Evolutionary conservation across 352 stramenopile species (phyloP), one percentile per base, ranked within the genome.

Genomic region (Phytopythium cucurbitacearum): DNA sequence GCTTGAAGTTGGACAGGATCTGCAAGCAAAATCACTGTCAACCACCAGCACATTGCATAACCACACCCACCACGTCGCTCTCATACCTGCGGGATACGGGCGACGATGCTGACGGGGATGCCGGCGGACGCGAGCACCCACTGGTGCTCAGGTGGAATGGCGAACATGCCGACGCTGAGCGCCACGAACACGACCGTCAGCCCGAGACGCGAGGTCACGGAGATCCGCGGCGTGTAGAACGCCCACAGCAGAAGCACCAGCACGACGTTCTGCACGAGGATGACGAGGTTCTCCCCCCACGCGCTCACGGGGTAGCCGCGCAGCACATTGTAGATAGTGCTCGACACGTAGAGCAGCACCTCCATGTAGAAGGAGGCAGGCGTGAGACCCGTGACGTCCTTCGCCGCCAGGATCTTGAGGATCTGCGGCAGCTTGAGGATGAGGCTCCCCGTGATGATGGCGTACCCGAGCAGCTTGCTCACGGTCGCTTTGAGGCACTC

Each of bases 371-470:
- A 96, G 34, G 81, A 89, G 36, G 80, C 70, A 7, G 85, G 84
- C 28, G 80, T 96, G 50, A 96, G 71, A 0, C 86, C 86, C 43
- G 84, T 93, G 43, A 94, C 86, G 48, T 92, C 80, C 50, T 79
- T 87, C 16, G 80, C 85, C 6, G 60, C 51, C 28, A 94, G 15
- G 53, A 96, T 94, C 73, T 96, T 96, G 53, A 96, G 65, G 65
- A 96, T 96, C 60, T 96, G 86, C 41, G 86, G 86, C 47, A 96
- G 57, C 62, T 96, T 96, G 50, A 96, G 79, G 62, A 96, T 85
- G 45, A 91, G 67, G 48, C 75, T 85, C 47, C 79, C 86, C 33
- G 80, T 73, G 63, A 96, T 93, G 70, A 96, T 96, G 40, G 80
- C 80, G 62, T 94, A 96, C 40, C 86, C 85, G 43, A 96, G 70